Evolutionary conservation across 2,329 filamentous ascomycete species (phyloP), one percentile per base, ranked within the genome.

Genomic region (Thelonectria discophora): DNA sequence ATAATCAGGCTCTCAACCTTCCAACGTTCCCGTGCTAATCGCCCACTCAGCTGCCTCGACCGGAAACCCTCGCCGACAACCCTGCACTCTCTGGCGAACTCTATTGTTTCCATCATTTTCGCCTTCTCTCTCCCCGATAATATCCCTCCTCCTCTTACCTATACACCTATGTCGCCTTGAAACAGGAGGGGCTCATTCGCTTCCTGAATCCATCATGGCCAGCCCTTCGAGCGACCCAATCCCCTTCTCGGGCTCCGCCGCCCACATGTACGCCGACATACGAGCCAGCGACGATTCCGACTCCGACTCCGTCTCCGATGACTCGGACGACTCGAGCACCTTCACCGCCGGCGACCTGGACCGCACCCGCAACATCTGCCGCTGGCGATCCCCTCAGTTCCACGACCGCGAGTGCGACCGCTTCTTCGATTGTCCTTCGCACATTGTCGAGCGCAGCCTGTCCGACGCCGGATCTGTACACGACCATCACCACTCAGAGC

Each of bases 401-500:
- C 68, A 80, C 64, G 76, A 80, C 52, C 75, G 78, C 50, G 82
- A 84, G 69, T 83, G 81, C 68, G 76, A 76, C 11, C 77, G 77
- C 48, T 84, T 76, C 69, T 78, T 82, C 58, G 82, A 84, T 72
- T 84, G 82, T 45, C 82, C 82, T 32, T 78, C 80, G 4, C 82
- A 84, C 58, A 63, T 74, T 17, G 66, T 81, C 47, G 78, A 79
- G 67, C 76, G 82, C 53, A 69, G 67, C 27, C 60, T 75, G 18
- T 77, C 77, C 39, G 58, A 67, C 21, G 55, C 53, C 11, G 55
- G 60, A 27, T 67, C 69, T 8, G 55, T 37, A 32, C 73, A 73
- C n/a, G 71, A 73, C n/a, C 21, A 24, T 24, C 71, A 73, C 60
- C 65, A 69, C 66, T 12, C 66, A 65, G 7, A 58, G 24, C 60